phyloP scores from a whole-genome alignment of 179 eudicot species.

The Nepenthes alata region DNA sequence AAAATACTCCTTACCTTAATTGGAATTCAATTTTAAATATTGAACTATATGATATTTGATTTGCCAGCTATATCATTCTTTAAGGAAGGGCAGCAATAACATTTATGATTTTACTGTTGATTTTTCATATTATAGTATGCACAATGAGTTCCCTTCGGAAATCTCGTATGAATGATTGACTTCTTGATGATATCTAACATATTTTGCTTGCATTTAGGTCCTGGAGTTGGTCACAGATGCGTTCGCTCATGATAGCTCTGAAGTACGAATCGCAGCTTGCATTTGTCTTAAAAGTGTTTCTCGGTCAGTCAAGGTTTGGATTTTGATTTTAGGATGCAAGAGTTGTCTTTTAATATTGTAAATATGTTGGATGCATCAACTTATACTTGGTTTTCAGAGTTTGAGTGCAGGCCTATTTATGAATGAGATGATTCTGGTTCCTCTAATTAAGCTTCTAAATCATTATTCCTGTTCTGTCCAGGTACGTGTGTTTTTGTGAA shows the following conservation, averaged over 20 bases:
- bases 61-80: too few species aligned
- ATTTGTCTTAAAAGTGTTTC: conserved; percentile 69
- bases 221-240: conserved; percentile 50
- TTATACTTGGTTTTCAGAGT: conserved; percentile 36
- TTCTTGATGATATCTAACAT: conserved; percentile 1
- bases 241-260: conserved; percentile 50
- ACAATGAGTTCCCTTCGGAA: background rate
- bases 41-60: too few species aligned
- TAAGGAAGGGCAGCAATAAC: too few species aligned
- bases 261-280: conserved; percentile 83
- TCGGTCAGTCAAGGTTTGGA: conserved; percentile 84
- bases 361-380: conserved; percentile 8
- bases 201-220: conserved; percentile 24
- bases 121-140: background rate
- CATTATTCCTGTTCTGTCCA: conserved; percentile 54
- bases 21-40: too few species aligned
- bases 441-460: conserved; percentile 55
- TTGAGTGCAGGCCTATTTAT: conserved; percentile 84
- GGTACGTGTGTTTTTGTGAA: conserved; percentile 28
- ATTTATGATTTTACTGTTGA: too few species aligned
- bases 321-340: conserved; percentile 8
- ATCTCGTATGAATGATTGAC: background rate
- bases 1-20: too few species aligned
- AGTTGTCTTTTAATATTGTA: conserved; percentile 6
- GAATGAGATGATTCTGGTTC: conserved; percentile 46